Conservation (phyloP, 1,139 yeast species). For the Yamadazyma epiphylla region DNA sequence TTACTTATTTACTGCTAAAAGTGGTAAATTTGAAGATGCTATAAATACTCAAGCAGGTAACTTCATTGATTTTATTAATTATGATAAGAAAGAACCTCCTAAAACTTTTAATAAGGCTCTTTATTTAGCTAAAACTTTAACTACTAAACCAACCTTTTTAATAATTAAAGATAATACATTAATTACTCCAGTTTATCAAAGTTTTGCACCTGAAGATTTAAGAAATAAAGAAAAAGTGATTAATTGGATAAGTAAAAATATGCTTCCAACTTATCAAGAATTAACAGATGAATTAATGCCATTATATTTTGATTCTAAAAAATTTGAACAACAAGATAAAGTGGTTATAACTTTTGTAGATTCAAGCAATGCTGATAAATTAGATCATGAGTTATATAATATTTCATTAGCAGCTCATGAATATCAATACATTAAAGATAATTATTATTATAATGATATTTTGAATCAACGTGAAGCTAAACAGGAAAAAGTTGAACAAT, state of each 20-base stretch:
- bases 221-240: conserved; percentile 47
- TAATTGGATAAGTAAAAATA: conserved; percentile 44
- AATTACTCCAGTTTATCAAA: conserved; percentile 51
- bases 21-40: conserved; percentile 36
- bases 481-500: conserved; percentile 31
- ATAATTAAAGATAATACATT: conserved; percentile 56
- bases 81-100: conserved; percentile 24
- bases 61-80: conserved; percentile 38
- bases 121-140: conserved; percentile 48
- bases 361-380: conserved; percentile 30
- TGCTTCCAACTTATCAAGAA: conserved; percentile 50
- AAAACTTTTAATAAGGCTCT: conserved; percentile 38
- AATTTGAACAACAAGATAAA: conserved; percentile 27
- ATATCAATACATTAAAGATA: conserved; percentile 44
- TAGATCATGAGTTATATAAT: conserved; percentile 37
- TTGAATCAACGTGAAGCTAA: conserved; percentile 39
- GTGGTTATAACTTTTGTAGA: conserved; percentile 55
- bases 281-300: conserved; percentile 38
- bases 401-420: conserved; percentile 52
- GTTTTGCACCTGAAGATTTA: conserved; percentile 60
- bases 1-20: conserved; percentile 49
- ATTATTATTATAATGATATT: conserved; percentile 40
- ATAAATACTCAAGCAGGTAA: conserved; percentile 40
- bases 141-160: conserved; percentile 58
- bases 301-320: conserved; percentile 31